Evolutionary conservation across 371 early-diverging fungal genomes (phyloP), one percentile per base, ranked within the genome.

Genomic region (Amoeboaphelidium protococcarum): DNA sequence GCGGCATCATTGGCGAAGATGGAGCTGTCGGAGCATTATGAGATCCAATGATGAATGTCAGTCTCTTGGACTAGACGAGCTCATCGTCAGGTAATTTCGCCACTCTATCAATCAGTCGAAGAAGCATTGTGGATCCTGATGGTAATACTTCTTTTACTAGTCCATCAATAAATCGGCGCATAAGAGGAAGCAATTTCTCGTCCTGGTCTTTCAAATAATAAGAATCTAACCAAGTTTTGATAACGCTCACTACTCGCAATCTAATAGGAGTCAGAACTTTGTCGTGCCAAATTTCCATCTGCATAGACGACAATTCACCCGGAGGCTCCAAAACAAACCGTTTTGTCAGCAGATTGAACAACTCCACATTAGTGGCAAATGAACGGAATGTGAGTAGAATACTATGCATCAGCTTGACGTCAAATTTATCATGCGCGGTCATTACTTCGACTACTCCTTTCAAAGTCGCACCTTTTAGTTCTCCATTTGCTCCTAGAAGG

Each of bases 321-420:
- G 94, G 88, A 2, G 84, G 74, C 13, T 58, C 48, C 26, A 88
- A 63, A 31, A 66, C 59, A 54, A 76, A 88, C 47, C 90, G 70
- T 20, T 56, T 56, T 49, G 78, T 69, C 23, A 92, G 58, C 24
- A 65, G 59, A 24, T 69, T 60, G 51, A 89, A 72, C 25, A 90
- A 57, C 52, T 83, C 71, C 6, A 63, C 64, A 0, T 87, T 70
- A 0, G 77, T 69, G 22, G 74, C 69, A 54, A 90, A 90, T 25
- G 80, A 77, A 42, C 81, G 79, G 60, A 85, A 89, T 16, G 84
- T 86, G 52, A 92, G 66, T 54, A 92, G 57, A 64, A 92, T 86
- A 0, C 82, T 78, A 10, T 67, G 69, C 27, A 73, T 73, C 60
- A 82, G 88, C 47, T 70, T 69, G 20, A 80, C 66, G 48, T 91